A percentile compares a stretch with the other conserved stretches of the same genome.
phyloP scores from a whole-genome alignment of 2,329 filamentous ascomycete species.

The Colletotrichum liaoningense region DNA sequence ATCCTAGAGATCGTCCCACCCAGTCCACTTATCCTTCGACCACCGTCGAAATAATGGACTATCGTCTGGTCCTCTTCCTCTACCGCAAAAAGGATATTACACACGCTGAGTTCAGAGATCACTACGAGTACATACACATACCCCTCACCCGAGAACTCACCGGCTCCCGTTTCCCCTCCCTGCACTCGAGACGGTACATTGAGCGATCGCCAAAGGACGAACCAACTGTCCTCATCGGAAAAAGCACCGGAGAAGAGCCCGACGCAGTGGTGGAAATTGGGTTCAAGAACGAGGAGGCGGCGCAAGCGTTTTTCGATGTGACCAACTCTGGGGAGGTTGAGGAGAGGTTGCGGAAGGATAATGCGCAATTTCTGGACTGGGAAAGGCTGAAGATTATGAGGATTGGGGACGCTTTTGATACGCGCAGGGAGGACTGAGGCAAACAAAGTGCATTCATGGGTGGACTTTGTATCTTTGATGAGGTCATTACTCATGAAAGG shows the following conservation, averaged over 20 bases:
- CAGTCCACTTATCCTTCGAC: neutral
- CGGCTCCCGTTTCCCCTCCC: slow-evolving; percentile 38
- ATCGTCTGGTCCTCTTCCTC: slow-evolving; percentile 36
- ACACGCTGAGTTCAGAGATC: slow-evolving; percentile 39
- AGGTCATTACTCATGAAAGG: no score
- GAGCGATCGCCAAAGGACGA: slow-evolving; percentile 17
- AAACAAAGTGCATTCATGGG: neutral
- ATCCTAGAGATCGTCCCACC: neutral
- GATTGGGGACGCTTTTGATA: slow-evolving; percentile 18
- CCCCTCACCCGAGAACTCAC: slow-evolving; percentile 39
- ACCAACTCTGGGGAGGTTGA: neutral
- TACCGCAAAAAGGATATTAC: slow-evolving; percentile 38
- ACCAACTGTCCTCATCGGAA: slow-evolving; percentile 36
- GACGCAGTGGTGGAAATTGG: slow-evolving; percentile 39
- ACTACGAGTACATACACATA: slow-evolving; percentile 41
- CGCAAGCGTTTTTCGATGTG: slow-evolving; percentile 21
- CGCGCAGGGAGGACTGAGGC: neutral
- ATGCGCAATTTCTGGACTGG: slow-evolving; percentile 19
- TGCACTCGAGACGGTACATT: slow-evolving; percentile 39
- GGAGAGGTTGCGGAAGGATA: slow-evolving; percentile 14
- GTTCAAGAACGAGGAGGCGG: slow-evolving; percentile 33
- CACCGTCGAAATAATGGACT: neutral
- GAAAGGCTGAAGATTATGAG: slow-evolving; percentile 7
- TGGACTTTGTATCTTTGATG: neutral
- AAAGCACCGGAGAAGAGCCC: slow-evolving; percentile 36